Percentiles rank a stretch among this genome's conserved stretches.
phyloP scores from a whole-genome alignment of 2,329 filamentous ascomycete genomes.

The Colletotrichum ledebouriae region DNA sequence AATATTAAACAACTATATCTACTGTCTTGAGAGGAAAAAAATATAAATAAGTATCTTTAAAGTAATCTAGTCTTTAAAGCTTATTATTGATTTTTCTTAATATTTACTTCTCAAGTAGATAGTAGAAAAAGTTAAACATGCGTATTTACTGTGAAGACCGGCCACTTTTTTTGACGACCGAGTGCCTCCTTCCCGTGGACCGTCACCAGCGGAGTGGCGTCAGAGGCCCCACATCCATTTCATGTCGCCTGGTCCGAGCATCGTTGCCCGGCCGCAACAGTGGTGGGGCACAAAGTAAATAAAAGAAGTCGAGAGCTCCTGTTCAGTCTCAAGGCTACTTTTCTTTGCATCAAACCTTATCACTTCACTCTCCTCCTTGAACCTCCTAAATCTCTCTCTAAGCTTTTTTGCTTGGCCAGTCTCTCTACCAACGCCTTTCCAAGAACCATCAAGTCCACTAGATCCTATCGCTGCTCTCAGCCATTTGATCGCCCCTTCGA shows the following conservation, averaged over 20 bases:
- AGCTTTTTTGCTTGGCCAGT: constrained; percentile 45
- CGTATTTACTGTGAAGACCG: no score
- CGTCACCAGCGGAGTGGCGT: constrained; percentile 1
- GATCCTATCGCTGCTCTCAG: constrained; percentile 61
- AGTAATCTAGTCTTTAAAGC: no score
- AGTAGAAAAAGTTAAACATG: no score
- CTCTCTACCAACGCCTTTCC: constrained; percentile 47
- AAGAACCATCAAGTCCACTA: constrained; percentile 58
- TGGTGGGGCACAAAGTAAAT: constrained; percentile 60
- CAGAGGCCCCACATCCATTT: constrained; percentile 13
- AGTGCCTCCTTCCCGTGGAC: no score
- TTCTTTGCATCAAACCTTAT: constrained; percentile 47
- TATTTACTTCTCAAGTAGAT: no score
- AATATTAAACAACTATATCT: no score
- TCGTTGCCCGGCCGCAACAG: constrained; percentile 45
- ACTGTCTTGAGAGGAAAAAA: no score
- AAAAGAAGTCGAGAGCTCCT: constrained; percentile 53
- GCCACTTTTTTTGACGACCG: no score
- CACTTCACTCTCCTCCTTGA: constrained; percentile 41
- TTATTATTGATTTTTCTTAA: no score
- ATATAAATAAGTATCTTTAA: no score
- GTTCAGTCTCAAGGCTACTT: constrained; percentile 44
- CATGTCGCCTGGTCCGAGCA: constrained; percentile 24
- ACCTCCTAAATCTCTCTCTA: constrained; percentile 31
- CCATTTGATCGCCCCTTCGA: constrained; percentile 64